These are phyloP conservation scores for Geranium rotundifolium DNA, from an alignment of 345 rosid species.

Conservation along the genomic window DNA sequence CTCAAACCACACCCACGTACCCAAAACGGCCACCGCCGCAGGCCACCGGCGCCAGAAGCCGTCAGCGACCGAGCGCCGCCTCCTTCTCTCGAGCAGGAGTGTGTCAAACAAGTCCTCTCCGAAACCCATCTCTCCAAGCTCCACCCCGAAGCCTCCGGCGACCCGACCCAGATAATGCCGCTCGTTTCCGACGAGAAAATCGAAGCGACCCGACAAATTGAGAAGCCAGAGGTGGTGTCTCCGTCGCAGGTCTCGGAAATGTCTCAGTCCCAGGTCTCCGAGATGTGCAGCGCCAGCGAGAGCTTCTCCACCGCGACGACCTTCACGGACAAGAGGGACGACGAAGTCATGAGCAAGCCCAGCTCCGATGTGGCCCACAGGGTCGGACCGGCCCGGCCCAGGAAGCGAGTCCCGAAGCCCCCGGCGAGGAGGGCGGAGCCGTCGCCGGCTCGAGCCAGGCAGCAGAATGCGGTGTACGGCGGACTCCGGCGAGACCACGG, in stretches of 20 bases:
- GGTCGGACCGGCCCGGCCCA: constrained; percentile 1
- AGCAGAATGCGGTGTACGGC: not conserved
- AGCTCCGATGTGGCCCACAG: constrained; percentile 4
- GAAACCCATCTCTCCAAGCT: constrained; percentile 23
- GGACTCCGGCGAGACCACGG: constrained; percentile 1
- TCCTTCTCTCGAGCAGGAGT: constrained; percentile 42
- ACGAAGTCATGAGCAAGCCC: constrained; percentile 13
- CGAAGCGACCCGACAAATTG: constrained; percentile 14
- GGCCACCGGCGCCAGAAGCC: not conserved
- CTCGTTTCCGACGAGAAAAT: constrained; percentile 1
- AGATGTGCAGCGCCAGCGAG: constrained; percentile 40
- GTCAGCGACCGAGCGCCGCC: constrained; percentile 12
- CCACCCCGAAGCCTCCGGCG: constrained; percentile 2
- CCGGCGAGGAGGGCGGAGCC: constrained; percentile 7
- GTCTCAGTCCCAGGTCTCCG: constrained; percentile 21
- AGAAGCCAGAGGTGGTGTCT: constrained; percentile 15
- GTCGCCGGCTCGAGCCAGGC: constrained; percentile 16
- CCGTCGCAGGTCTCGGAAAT: constrained; percentile 17
- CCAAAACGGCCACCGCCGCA: constrained; percentile 10
- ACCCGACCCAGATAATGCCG: constrained; percentile 3
- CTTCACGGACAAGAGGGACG: constrained; percentile 11
- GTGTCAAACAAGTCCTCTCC: constrained; percentile 58
- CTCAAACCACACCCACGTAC: constrained; percentile 4
- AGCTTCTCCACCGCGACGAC: constrained; percentile 29
- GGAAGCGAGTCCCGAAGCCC: constrained; percentile 1